Conservation (phyloP, 2,329 filamentous ascomycete genomes). For the Fusarium illudens region DNA sequence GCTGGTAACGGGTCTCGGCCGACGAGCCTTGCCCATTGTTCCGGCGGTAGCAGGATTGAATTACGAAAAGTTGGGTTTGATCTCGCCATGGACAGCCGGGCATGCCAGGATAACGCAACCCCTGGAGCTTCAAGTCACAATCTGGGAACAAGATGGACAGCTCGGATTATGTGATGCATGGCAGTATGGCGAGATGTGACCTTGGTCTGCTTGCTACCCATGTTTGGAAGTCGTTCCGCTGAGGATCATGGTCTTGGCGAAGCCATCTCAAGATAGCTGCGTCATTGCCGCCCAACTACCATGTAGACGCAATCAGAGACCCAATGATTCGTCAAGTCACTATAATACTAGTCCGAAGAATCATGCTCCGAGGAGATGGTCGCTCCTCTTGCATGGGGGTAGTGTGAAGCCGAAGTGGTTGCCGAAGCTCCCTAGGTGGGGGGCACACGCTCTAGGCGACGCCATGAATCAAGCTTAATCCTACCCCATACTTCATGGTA, state of each 20-base stretch:
- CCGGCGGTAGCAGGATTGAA: not conserved
- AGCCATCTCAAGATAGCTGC: not conserved
- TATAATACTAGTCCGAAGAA: not conserved
- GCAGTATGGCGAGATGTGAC: not conserved
- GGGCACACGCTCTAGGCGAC: not conserved
- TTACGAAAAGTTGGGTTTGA: not conserved
- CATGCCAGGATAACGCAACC: not conserved
- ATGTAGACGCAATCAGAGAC: not conserved
- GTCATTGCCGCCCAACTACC: not conserved
- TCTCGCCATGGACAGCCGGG: not conserved
- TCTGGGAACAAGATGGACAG: not conserved
- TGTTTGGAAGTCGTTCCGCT: not conserved
- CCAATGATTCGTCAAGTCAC: not conserved
- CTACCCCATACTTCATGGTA: not conserved
- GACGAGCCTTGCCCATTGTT: not conserved
- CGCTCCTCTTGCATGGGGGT: not conserved
- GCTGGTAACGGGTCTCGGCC: not conserved
- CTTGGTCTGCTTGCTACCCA: not conserved
- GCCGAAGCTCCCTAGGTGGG: not conserved
- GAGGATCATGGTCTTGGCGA: not conserved
- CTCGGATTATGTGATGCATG: not conserved
- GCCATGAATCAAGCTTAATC: conserved; percentile 8
- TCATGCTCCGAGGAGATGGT: not conserved
- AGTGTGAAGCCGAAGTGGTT: not conserved
- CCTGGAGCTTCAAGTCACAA: not conserved